Evolutionary conservation across 495 filamentous ascomycete genomes (phyloP), one percentile per base, ranked within the genome.

Genomic region (Penicillium lividum): DNA sequence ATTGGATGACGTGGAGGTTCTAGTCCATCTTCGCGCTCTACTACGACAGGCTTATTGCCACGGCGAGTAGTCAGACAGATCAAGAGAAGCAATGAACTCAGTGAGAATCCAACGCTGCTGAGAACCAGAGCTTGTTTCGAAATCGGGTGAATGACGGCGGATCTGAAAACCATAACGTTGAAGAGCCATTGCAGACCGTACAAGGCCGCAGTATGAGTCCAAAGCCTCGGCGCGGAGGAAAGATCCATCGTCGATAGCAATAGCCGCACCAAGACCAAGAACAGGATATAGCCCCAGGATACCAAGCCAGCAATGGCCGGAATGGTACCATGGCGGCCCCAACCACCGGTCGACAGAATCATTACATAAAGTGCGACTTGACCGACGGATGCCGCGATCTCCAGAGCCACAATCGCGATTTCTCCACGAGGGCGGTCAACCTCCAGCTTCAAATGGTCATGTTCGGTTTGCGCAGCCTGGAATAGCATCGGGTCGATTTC

Each of bases 151-250:
- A 98, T 87, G 50, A 98, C 69, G 40, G 83, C 85, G 33, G 93
- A 95, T 40, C 95, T 89, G 78, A 98, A 94, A 7, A 91, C 72
- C 59, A 91, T 73, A 16, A 90, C 60, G 1, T 82, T 79, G 65
- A 93, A 86, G 33, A 93, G 64, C 90, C 94, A 97, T 66, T 92
- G 89, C 51, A 88, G 76, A 52, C 81, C 79, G 70, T 99, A 99
- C n/a, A 98, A 81, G 46, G 81, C 74, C 7, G 92, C 87, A 0
- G 95, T 98, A 72, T 99, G 94, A 61, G 92, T 91, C 95, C 95
- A 99, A 9, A 98, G 72, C 42, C 83, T 80, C 15, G 89, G 88
- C 27, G 92, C 82, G 1, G 77, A 79, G 51, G 65, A 66, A 63
- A 86, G 86, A 61, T 83, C 81, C 33, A 83, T 81, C 58, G 84